Base-by-base conservation (phyloP, 2,329 filamentous ascomycete species). In the Aspergillus ustus region DNA sequence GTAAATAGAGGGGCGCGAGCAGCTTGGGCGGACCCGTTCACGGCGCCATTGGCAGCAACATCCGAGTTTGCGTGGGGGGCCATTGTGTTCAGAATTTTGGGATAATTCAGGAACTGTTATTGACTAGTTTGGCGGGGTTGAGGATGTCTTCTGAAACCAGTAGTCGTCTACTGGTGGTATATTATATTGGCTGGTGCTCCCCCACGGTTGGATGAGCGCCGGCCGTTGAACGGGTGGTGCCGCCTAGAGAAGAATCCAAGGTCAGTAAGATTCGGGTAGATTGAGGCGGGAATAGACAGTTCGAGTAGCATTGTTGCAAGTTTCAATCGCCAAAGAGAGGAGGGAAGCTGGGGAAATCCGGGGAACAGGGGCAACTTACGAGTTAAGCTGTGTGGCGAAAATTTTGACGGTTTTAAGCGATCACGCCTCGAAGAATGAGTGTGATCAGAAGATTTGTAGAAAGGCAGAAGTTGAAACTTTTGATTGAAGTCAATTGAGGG, bases 301-400 rank as follows among this genome's bases (percentile, higher is more conserved):
- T n/a, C 15, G 7, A 13, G 43, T 22, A 11, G 7, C 19, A 53
- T 45, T n/a, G 52, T 19, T 6, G 43, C 15, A 37, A 22, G 13
- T 11, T 11, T 19, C 55, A 57, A 45, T 57, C 46, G 46, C 20
- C 31, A 52, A 9, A 50, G 17, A 60, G 29, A 50, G n/a, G 43
- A 17, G 29, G 22, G 40, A 1, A 20, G 11, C 43, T 28, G 44
- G 52, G 48, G 29, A 45, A 51, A 29, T 49, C 52, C 28, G n/a
- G 46, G 29, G 51, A 29, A 44, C 7, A 20, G 22, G 65, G 57
- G 45, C 34, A 31, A 83, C 92, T 80, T 87, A 97, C 93, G 93
- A 97, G 87, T 95, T 95, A 72, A 97, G 90, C 74, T 96, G 90
- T 84, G 96, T 97, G 85, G 93, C 94, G 90, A 97, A 97, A 93